Conservation (phyloP, 2,329 filamentous ascomycete genomes). For the Ceratocystis harringtonii region DNA sequence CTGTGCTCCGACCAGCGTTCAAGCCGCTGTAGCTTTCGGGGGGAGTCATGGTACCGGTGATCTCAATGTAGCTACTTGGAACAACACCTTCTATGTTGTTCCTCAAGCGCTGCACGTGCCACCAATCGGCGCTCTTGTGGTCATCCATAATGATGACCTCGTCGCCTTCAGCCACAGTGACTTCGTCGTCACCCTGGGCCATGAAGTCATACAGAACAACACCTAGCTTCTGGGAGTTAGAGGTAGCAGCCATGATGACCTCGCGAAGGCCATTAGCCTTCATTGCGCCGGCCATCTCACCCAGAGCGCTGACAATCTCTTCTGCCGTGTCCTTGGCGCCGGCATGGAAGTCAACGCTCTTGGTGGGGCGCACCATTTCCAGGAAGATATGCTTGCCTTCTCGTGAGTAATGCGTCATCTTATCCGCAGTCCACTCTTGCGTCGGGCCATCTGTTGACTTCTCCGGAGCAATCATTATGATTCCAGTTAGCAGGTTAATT, state of each 20-base stretch:
- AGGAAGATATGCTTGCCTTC: conserved; percentile 97
- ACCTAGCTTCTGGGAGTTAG: conserved; percentile 60
- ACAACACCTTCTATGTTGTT: conserved; percentile 93
- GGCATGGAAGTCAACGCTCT: conserved; percentile 91
- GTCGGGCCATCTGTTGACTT: conserved; percentile 67
- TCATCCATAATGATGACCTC: conserved; percentile 87
- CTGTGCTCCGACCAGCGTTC: conserved; percentile 42
- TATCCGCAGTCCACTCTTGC: conserved; percentile 88
- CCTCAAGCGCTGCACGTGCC: conserved; percentile 81
- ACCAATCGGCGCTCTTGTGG: conserved; percentile 91
- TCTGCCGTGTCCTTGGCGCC: conserved; percentile 93
- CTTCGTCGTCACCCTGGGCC: conserved; percentile 92
- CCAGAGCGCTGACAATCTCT: conserved; percentile 77
- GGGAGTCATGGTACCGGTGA: conserved; percentile 51
- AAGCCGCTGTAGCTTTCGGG: conserved; percentile 37
- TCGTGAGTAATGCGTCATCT: conserved; percentile 92
- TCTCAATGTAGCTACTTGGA: conserved; percentile 87
- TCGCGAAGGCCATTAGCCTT: conserved; percentile 73
- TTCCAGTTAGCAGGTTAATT: conserved; percentile 77
- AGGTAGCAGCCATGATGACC: conserved; percentile 65
- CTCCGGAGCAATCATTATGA: conserved; percentile 82
- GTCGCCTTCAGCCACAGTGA: conserved; percentile 77
- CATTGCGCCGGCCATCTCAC: conserved; percentile 75
- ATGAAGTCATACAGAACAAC: conserved; percentile 88
- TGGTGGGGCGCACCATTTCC: conserved; percentile 80